A percentile compares a stretch with the other conserved stretches of the same genome.
These are phyloP conservation scores for Rhizophora mangle DNA, from an alignment of 345 rosid species.

Conservation along the genomic window DNA sequence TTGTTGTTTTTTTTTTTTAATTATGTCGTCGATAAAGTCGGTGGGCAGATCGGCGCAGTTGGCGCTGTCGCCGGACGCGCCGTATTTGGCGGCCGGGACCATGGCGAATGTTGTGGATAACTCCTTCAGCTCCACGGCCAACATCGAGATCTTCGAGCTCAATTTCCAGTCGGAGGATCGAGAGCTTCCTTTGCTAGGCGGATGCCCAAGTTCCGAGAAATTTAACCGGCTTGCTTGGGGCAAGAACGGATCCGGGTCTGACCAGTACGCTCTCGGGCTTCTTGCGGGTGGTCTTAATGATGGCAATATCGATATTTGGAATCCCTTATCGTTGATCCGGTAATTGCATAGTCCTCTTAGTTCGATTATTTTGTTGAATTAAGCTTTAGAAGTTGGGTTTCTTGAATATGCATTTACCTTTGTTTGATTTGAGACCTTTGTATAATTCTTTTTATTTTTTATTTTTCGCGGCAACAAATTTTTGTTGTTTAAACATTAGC, in stretches of 20 bases:
- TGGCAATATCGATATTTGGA: constrained; percentile 87
- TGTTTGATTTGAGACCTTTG: neutral
- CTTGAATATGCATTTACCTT: too few species aligned
- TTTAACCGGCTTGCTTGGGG: constrained; percentile 97
- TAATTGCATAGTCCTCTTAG: constrained; percentile 18
- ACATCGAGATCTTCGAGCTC: constrained; percentile 91
- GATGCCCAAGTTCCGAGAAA: constrained; percentile 84
- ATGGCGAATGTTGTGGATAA: constrained; percentile 99
- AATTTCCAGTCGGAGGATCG: constrained; percentile 93
- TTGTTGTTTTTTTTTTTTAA: neutral
- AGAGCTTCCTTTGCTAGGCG: constrained; percentile 73
- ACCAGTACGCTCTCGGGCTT: constrained; percentile 69
- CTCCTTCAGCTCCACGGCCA: constrained; percentile 89
- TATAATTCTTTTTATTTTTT: neutral
- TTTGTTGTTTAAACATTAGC: neutral
- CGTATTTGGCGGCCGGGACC: constrained; percentile 98
- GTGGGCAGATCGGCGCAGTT: constrained; percentile 92
- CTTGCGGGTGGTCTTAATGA: constrained; percentile 97
- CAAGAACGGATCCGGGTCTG: constrained; percentile 76
- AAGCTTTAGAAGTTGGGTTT: neutral
- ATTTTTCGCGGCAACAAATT: neutral
- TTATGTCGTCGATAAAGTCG: constrained; percentile 89
- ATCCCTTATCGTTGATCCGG: constrained; percentile 76
- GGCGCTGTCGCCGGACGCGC: constrained; percentile 91
- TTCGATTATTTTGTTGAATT: neutral